Evolutionary conservation across 352 stramenopile species (phyloP).

Genomic region (Pythium sukuiense): DNA sequence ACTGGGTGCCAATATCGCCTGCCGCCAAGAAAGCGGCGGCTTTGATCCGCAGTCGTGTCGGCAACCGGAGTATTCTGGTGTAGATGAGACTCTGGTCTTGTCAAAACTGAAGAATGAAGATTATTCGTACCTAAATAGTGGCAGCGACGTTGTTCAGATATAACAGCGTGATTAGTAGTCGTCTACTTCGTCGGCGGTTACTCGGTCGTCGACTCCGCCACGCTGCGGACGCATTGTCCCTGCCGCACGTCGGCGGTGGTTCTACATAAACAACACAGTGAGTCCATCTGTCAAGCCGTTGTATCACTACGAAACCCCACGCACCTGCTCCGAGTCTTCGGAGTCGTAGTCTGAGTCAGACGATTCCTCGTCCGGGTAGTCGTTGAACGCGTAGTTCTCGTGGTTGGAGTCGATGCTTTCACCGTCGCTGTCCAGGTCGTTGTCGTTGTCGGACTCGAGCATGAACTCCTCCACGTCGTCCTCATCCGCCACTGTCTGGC

Average conservation of each 20-base stretch:
- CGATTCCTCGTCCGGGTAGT: conserved; percentile 85
- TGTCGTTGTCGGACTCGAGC: conserved; percentile 76
- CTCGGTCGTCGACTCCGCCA: conserved; percentile 3
- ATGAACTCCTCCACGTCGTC: conserved; percentile 76
- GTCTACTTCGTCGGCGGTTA: conserved; percentile 16
- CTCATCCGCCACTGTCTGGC: conserved; percentile 30
- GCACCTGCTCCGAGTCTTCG: conserved; percentile 35
- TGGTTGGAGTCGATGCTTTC: conserved; percentile 85
- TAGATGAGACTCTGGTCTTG: not conserved
- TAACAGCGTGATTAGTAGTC: conserved; percentile 3
- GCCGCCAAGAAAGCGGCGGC: conserved; percentile 1
- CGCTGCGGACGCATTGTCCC: not conserved
- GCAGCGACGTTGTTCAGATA: not conserved
- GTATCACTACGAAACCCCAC: not conserved
- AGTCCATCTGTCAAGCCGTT: too few relatives aligned
- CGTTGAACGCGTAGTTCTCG: conserved; percentile 73
- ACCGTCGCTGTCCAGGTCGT: conserved; percentile 68
- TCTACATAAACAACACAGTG: conserved; percentile 7
- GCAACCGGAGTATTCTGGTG: conserved; percentile 8
- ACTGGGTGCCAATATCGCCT: conserved; percentile 9
- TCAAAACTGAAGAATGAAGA: conserved; percentile 4
- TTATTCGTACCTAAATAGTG: conserved; percentile 16
- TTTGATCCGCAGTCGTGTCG: not conserved
- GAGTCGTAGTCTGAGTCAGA: conserved; percentile 36
- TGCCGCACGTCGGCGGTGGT: conserved; percentile 11